phyloP scores from a whole-genome alignment of 352 stramenopile genomes.

The Phytophthora sojae region DNA sequence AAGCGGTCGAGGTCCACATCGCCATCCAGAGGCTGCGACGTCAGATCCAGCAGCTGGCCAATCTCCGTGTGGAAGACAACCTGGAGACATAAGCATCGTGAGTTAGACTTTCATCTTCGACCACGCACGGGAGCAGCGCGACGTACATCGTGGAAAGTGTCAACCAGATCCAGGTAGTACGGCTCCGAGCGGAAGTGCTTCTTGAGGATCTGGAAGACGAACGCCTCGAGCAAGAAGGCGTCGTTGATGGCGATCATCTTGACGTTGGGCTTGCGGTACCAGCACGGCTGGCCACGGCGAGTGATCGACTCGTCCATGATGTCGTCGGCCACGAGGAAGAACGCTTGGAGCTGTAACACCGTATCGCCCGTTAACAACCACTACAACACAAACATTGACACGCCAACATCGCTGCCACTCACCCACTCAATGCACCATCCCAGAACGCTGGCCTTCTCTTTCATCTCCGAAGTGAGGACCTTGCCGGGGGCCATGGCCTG shows the following conservation, averaged over 20 bases:
- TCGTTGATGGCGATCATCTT: conserved; percentile 98
- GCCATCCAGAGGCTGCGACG: conserved; percentile 85
- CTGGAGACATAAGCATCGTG: conserved; percentile 56
- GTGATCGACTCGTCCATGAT: conserved; percentile 98
- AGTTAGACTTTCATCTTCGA: background rate
- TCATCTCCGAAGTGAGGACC: conserved; percentile 68
- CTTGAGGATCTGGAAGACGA: conserved; percentile 91
- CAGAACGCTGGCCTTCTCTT: conserved; percentile 92
- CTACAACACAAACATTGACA: background rate
- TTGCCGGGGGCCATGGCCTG: conserved; percentile 62
- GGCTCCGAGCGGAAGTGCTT: conserved; percentile 87
- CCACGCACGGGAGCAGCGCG: background rate
- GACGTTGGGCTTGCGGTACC: conserved; percentile 93
- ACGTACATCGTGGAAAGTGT: conserved; percentile 94
- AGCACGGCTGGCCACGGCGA: conserved; percentile 97
- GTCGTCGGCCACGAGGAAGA: conserved; percentile 99
- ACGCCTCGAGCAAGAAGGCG: conserved; percentile 95
- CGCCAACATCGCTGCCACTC: conserved; percentile 10
- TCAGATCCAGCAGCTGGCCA: conserved; percentile 94
- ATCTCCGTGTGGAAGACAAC: conserved; percentile 98
- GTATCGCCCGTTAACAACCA: background rate
- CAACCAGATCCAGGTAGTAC: conserved; percentile 94
- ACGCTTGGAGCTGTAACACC: conserved; percentile 93
- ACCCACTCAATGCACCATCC: conserved; percentile 99
- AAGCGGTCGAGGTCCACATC: conserved; percentile 92